phyloP scores from a whole-genome alignment of 225 moss, liverwort and hornwort genomes.

The Pseudoscleropodium purum region DNA sequence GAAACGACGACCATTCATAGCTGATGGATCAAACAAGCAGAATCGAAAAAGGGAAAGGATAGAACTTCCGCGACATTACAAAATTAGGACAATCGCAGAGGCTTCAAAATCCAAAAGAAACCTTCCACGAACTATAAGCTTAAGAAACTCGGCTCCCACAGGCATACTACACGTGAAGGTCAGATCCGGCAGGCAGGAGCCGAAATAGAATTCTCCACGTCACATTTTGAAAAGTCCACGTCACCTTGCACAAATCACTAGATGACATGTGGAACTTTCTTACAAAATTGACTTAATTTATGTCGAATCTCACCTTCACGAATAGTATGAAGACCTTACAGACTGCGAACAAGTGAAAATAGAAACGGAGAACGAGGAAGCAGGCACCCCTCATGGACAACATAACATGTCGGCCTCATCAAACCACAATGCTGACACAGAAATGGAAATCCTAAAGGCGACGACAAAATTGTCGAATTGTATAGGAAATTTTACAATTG shows the following conservation, averaged over 20 bases:
- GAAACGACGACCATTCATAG: not conserved
- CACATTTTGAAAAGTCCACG: not conserved
- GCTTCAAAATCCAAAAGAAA: not conserved
- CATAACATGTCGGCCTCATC: not conserved
- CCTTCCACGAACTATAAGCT: too few species aligned
- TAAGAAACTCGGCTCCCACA: not conserved
- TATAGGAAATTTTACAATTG: not conserved
- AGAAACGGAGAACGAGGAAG: not conserved
- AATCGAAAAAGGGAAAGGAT: too few species aligned
- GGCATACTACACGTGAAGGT: not conserved
- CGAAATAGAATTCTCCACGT: not conserved
- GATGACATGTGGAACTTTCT: not conserved
- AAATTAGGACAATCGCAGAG: not conserved
- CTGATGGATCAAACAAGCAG: not conserved
- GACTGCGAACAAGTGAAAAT: too few species aligned
- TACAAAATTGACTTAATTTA: too few species aligned
- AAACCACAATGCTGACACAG: not conserved
- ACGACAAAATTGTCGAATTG: conserved; percentile 1
- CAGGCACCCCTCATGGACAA: not conserved
- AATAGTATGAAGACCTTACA: not conserved
- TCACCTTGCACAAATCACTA: not conserved
- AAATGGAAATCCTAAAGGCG: not conserved
- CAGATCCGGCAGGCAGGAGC: not conserved
- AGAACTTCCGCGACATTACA: too few species aligned
- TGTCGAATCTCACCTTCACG: not conserved